Conservation (phyloP, 2,329 filamentous ascomycete species). For the Trichoderma gracile region DNA sequence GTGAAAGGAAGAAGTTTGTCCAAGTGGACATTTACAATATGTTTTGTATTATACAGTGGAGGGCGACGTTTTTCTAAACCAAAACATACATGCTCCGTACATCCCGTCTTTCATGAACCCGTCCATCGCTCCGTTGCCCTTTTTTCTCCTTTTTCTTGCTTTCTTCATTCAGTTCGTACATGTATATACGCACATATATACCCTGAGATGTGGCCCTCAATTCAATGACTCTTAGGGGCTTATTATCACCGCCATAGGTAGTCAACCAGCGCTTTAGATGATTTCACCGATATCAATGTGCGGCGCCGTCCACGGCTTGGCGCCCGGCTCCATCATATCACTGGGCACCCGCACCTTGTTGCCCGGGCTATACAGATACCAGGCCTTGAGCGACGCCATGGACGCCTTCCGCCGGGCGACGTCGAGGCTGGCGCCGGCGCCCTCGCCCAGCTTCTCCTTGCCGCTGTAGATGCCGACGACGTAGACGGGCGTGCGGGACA, state of each 20-base stretch:
- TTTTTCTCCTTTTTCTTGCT: conserved; percentile 5
- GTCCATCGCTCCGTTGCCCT: background rate
- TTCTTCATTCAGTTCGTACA: conserved; percentile 28
- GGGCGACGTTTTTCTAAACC: conserved; percentile 22
- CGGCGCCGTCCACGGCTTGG: conserved; percentile 64
- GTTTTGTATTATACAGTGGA: conserved; percentile 41
- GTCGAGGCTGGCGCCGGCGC: conserved; percentile 73
- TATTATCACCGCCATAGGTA: conserved; percentile 13
- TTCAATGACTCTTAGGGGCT: background rate
- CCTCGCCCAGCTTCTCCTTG: conserved; percentile 87
- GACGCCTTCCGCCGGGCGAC: conserved; percentile 77
- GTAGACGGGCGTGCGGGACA: conserved; percentile 83
- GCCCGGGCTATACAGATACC: conserved; percentile 91
- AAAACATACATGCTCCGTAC: conserved; percentile 3
- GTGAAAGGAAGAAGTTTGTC: conserved; percentile 1
- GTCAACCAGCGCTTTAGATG: conserved; percentile 42
- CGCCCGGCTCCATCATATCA: conserved; percentile 64
- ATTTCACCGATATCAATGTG: conserved; percentile 73
- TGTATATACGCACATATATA: conserved; percentile 15
- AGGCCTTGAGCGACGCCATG: conserved; percentile 83
- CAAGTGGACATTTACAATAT: conserved; percentile 42
- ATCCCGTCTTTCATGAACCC: conserved; percentile 10
- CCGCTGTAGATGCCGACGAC: conserved; percentile 94
- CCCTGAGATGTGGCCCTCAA: background rate
- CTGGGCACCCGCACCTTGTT: conserved; percentile 66